Evolutionary conservation across 108 stramenopile species (phyloP).

Genomic region (Phaeodactylum tricornutum): DNA sequence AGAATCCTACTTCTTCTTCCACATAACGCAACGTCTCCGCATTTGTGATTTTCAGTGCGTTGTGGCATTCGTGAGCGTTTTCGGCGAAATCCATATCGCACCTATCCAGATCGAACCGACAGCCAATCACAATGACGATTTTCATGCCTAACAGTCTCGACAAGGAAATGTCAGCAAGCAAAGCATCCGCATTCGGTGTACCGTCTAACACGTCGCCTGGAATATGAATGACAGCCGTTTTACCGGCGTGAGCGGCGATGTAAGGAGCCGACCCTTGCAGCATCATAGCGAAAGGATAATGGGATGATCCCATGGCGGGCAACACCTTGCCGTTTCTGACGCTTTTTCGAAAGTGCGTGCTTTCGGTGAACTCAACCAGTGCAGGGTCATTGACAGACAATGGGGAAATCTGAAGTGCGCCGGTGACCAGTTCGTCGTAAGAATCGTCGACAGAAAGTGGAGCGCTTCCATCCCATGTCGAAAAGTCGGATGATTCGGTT

Average conservation of each 20-base stretch:
- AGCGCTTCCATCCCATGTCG: too few species aligned
- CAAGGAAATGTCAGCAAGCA: conserved; percentile 74
- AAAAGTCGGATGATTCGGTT: too few species aligned
- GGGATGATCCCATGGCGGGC: too few species aligned
- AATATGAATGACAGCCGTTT: conserved; percentile 72
- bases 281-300: conserved; percentile 62
- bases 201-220: conserved; percentile 48
- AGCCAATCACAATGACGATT: conserved; percentile 73
- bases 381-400: too few species aligned
- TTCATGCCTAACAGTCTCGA: conserved; percentile 79
- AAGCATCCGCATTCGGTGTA: conserved; percentile 18
- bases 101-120: conserved; percentile 15
- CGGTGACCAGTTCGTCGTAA: too few species aligned
- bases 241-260: conserved; percentile 68
- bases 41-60: conserved; percentile 24
- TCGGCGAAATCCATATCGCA: conserved; percentile 4
- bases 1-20: conserved; percentile 61
- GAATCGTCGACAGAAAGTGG: too few species aligned
- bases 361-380: too few species aligned
- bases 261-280: conserved; percentile 76
- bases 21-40: conserved; percentile 22
- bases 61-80: conserved; percentile 27
- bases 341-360: too few species aligned
- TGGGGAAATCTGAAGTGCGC: too few species aligned
- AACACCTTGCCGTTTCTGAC: too few species aligned